Conservation (phyloP, 2,329 filamentous ascomycete genomes). For the Colletotrichum sp. region DNA sequence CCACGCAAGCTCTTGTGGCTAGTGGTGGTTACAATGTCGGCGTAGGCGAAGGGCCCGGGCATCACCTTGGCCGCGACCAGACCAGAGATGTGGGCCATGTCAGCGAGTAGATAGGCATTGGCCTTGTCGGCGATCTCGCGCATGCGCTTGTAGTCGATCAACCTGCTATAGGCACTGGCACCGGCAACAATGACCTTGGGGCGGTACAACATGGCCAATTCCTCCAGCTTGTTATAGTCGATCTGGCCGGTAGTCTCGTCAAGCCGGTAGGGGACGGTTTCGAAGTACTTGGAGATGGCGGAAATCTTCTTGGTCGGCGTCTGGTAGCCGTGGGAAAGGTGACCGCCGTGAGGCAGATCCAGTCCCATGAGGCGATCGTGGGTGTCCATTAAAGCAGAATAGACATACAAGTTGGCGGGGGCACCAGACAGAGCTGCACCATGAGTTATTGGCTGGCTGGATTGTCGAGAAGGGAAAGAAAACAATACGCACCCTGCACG, state of each 20-base stretch:
- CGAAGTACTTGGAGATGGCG: constrained; percentile 98
- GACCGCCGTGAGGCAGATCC: constrained; percentile 94
- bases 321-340: constrained; percentile 97
- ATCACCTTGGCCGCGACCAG: constrained; percentile 91
- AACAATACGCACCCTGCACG: constrained; percentile 61
- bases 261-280: constrained; percentile 93
- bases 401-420: constrained; percentile 85
- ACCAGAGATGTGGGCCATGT: constrained; percentile 98
- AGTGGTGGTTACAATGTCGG: constrained; percentile 96
- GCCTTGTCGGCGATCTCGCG: constrained; percentile 89
- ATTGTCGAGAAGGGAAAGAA: not conserved
- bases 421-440: constrained; percentile 75
- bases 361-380: constrained; percentile 98
- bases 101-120: constrained; percentile 89
- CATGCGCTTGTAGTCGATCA: constrained; percentile 95
- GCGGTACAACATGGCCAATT: constrained; percentile 85
- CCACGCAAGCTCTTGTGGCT: constrained; percentile 97
- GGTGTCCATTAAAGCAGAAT: constrained; percentile 89
- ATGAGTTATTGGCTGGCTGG: constrained; percentile 8
- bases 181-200: constrained; percentile 96
- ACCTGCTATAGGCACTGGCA: constrained; percentile 92
- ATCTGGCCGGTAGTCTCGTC: constrained; percentile 91
- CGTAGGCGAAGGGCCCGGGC: constrained; percentile 85
- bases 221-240: constrained; percentile 91
- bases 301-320: constrained; percentile 94